A percentile compares a stretch with the other conserved stretches of the same genome.
These are phyloP conservation scores for Pyrrhoderma noxium DNA, from an alignment of 1,284 basidiomycete genomes.

Conservation along the genomic window DNA sequence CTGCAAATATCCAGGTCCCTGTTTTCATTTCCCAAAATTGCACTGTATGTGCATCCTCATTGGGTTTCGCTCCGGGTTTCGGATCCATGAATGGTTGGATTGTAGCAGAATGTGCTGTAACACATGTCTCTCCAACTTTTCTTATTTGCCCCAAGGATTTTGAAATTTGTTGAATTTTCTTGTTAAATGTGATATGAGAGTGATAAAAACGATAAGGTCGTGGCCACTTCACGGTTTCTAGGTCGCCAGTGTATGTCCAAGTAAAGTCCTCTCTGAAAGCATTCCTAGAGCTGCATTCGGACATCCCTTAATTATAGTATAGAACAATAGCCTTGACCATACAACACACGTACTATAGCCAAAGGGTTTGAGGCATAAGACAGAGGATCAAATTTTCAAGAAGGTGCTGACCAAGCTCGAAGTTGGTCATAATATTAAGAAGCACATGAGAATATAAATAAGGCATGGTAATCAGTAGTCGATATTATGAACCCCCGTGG, in stretches of 20 bases:
- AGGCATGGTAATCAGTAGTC: too few species aligned
- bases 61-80: constrained; percentile 12
- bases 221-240: constrained; percentile 35
- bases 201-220: constrained; percentile 41
- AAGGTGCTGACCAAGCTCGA: too few species aligned
- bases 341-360: too few species aligned
- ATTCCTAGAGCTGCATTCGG: constrained; percentile 7
- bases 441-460: too few species aligned
- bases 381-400: too few species aligned
- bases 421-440: too few species aligned
- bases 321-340: too few species aligned
- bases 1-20: constrained; percentile 52
- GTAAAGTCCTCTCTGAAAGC: constrained; percentile 5
- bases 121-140: not conserved
- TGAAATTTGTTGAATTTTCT: constrained; percentile 5
- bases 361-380: too few species aligned
- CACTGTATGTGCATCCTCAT: constrained; percentile 41
- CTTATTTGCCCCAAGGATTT: constrained; percentile 18
- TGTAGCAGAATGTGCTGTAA: constrained; percentile 17
- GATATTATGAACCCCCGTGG: too few species aligned
- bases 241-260: not conserved
- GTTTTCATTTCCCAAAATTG: constrained; percentile 47
- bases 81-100: constrained; percentile 22
- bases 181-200: constrained; percentile 9
- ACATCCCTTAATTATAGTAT: too few species aligned